phyloP scores from a whole-genome alignment of 768 basidiomycete genomes.

The Sarcodon aspratus region DNA sequence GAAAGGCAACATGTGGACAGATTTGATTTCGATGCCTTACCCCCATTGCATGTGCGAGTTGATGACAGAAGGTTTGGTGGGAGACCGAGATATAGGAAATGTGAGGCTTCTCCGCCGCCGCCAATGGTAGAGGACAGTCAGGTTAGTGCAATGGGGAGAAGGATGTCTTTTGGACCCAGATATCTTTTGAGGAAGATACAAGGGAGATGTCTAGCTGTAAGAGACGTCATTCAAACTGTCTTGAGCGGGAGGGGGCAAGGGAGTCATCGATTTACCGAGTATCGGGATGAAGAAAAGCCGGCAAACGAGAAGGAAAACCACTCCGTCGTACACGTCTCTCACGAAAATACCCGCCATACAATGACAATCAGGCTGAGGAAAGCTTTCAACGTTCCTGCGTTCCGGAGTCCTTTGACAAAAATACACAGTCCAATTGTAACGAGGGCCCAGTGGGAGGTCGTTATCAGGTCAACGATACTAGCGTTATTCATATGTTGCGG shows the following conservation, averaged over 20 bases:
- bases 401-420: constrained; percentile 56
- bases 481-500: constrained; percentile 28
- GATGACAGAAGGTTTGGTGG: not conserved
- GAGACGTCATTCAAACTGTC: not conserved
- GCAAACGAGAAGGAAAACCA: constrained; percentile 3
- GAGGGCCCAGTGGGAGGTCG: constrained; percentile 82
- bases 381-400: constrained; percentile 54
- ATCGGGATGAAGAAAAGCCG: not conserved
- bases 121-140: not conserved
- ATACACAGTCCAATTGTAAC: constrained; percentile 59
- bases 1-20: constrained; percentile 3
- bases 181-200: not conserved
- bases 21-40: constrained; percentile 18
- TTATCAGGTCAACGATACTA: constrained; percentile 43
- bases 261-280: not conserved
- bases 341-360: not conserved
- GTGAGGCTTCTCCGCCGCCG: not conserved
- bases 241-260: not conserved
- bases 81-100: not conserved
- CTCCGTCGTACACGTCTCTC: not conserved
- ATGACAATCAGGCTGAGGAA: constrained; percentile 27
- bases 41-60: not conserved
- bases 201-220: not conserved
- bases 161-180: not conserved
- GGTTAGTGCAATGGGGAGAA: not conserved